These are phyloP conservation scores for Cyclocybe cylindracea DNA, from an alignment of 768 basidiomycete genomes.

Conservation along the genomic window DNA sequence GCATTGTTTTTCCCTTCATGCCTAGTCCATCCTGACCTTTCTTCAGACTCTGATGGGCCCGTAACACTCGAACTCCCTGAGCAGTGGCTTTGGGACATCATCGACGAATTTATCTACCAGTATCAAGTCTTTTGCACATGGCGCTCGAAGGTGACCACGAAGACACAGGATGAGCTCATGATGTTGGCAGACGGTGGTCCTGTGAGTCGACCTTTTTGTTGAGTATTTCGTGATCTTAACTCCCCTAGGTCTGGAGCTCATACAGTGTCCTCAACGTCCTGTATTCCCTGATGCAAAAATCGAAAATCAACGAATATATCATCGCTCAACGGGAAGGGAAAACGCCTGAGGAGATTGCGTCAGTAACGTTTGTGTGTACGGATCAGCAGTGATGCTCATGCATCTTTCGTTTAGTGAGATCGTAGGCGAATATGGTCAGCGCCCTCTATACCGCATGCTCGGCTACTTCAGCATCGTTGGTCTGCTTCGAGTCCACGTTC, in stretches of 20 bases:
- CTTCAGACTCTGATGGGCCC: slow-evolving; percentile 89
- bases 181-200: slow-evolving; percentile 76
- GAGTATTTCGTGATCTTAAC: not conserved
- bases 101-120: slow-evolving; percentile 98
- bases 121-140: slow-evolving; percentile 96
- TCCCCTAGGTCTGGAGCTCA: slow-evolving; percentile 85
- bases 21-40: not conserved
- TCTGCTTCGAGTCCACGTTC: slow-evolving; percentile 91
- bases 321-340: slow-evolving; percentile 79
- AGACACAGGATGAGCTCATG: slow-evolving; percentile 86
- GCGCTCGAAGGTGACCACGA: slow-evolving; percentile 80
- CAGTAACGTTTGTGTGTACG: slow-evolving; percentile 28
- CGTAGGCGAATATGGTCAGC: slow-evolving; percentile 88
- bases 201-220: slow-evolving; percentile 39
- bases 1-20: slow-evolving; percentile 24
- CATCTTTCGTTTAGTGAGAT: slow-evolving; percentile 55
- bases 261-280: slow-evolving; percentile 98
- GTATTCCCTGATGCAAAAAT: slow-evolving; percentile 98
- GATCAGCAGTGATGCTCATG: not conserved
- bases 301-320: slow-evolving; percentile 92
- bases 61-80: slow-evolving; percentile 93
- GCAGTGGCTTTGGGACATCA: slow-evolving; percentile 98
- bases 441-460: slow-evolving; percentile 89
- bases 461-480: slow-evolving; percentile 98
- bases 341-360: slow-evolving; percentile 83